These are phyloP conservation scores for Chaetomium olivaceum DNA, from an alignment of 2,329 filamentous ascomycete species.

Conservation along the genomic window DNA sequence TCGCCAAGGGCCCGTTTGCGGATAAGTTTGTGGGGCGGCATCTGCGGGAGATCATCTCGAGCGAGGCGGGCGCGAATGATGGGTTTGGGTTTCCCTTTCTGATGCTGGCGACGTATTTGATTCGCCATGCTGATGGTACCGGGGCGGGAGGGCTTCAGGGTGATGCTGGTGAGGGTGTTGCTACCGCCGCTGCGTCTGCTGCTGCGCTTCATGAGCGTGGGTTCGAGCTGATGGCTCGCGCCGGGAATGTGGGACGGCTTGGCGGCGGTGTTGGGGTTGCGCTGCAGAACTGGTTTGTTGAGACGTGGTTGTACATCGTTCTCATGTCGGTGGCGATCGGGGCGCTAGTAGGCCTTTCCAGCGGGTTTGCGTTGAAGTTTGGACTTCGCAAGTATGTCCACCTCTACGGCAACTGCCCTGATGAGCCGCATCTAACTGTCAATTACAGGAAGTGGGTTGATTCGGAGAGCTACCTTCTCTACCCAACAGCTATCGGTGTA, in stretches of 20 bases:
- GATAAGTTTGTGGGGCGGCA: conserved; percentile 61
- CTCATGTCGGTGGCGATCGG: conserved; percentile 56
- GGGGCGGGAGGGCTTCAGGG: too few relatives aligned
- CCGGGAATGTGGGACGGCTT: conserved; percentile 48
- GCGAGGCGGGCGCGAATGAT: conserved; percentile 62
- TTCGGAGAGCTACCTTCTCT: conserved; percentile 54
- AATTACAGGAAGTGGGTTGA: conserved; percentile 54
- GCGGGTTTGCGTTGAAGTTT: conserved; percentile 49
- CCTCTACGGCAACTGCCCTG: too few relatives aligned
- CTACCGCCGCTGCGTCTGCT: too few relatives aligned
- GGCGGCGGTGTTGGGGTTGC: conserved; percentile 55
- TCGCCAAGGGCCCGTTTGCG: conserved; percentile 63
- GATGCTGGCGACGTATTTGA: conserved; percentile 57
- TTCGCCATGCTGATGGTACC: conserved; percentile 57
- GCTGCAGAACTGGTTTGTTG: conserved; percentile 58
- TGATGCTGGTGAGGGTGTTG: too few relatives aligned
- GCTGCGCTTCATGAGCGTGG: too few relatives aligned
- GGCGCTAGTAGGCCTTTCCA: conserved; percentile 49
- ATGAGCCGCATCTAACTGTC: too few relatives aligned
- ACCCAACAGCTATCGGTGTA: conserved; percentile 51
- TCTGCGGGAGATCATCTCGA: conserved; percentile 61
- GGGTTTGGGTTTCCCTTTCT: conserved; percentile 64
- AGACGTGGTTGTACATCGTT: conserved; percentile 62
- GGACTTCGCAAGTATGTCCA: conserved; percentile 51
- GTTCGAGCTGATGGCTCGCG: conserved; percentile 5